phyloP scores from a whole-genome alignment of 1,139 yeast genomes.

The Tardiomyces depauwii region DNA sequence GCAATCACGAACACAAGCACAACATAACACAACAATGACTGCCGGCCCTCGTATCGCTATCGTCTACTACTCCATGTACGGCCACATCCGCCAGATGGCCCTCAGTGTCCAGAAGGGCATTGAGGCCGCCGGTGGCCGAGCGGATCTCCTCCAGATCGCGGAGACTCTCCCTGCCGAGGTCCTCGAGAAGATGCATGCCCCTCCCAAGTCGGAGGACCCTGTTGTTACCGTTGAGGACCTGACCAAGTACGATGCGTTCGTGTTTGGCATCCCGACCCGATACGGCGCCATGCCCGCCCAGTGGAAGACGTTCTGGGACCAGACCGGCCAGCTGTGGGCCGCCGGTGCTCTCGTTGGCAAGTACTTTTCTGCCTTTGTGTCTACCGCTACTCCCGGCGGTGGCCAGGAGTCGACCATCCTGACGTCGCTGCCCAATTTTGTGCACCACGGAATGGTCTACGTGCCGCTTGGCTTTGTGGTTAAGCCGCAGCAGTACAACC shows the following conservation, averaged over 20 bases:
- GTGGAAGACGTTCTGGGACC: constrained; percentile 67
- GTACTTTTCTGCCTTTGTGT: constrained; percentile 59
- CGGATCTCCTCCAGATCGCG: constrained; percentile 61
- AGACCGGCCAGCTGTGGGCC: constrained; percentile 75
- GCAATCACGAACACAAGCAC: neutral
- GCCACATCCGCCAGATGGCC: constrained; percentile 59
- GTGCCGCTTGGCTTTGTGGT: constrained; percentile 70
- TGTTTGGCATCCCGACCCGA: constrained; percentile 75
- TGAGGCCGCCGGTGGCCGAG: constrained; percentile 57
- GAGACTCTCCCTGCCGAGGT: constrained; percentile 64
- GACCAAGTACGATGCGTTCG: constrained; percentile 53
- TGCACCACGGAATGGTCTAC: constrained; percentile 67
- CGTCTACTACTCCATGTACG: constrained; percentile 68
- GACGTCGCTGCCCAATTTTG: constrained; percentile 53
- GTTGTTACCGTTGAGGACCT: constrained; percentile 52
- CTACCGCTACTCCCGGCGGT: constrained; percentile 75
- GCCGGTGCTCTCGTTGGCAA: constrained; percentile 60
- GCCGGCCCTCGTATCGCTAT: constrained; percentile 39
- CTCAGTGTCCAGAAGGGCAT: constrained; percentile 58
- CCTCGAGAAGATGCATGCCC: constrained; percentile 46
- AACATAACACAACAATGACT: constrained; percentile 24
- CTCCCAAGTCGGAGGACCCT: constrained; percentile 50
- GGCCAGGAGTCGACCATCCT: constrained; percentile 63
- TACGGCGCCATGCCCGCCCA: constrained; percentile 73
- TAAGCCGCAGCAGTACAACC: constrained; percentile 43